These are phyloP conservation scores for Amanita rubescens DNA, from an alignment of 768 basidiomycete genomes.

Conservation along the genomic window DNA sequence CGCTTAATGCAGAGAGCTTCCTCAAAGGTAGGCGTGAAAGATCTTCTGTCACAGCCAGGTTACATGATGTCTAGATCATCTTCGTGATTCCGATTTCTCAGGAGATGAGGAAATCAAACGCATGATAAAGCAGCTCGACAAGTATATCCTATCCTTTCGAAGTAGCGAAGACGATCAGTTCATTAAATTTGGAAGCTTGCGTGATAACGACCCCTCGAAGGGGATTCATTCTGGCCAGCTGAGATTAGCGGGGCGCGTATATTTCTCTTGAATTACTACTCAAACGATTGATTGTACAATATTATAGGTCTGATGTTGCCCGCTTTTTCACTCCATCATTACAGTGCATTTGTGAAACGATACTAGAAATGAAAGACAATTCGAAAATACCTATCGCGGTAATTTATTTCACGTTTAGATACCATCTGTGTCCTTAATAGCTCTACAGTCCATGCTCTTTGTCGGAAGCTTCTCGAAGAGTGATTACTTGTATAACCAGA, in stretches of 20 bases:
- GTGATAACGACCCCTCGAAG: constrained; percentile 26
- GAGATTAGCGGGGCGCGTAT: constrained; percentile 23
- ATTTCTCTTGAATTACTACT: background rate
- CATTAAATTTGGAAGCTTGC: constrained; percentile 27
- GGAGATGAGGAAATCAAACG: constrained; percentile 24
- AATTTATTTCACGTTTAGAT: background rate
- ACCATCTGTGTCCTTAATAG: no score
- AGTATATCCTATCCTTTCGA: constrained; percentile 29
- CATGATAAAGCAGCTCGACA: constrained; percentile 34
- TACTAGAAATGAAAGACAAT: background rate
- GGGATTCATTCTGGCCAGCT: background rate
- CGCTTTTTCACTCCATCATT: constrained; percentile 16
- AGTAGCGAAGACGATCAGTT: constrained; percentile 26
- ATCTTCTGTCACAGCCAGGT: background rate
- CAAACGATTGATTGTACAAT: background rate
- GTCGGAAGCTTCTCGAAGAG: constrained; percentile 43
- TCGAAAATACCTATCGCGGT: background rate
- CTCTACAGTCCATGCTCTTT: constrained; percentile 26
- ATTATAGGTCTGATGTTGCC: constrained; percentile 10
- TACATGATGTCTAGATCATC: constrained; percentile 19
- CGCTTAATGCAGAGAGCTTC: constrained; percentile 23
- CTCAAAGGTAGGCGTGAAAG: constrained; percentile 21
- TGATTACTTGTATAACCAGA: constrained; percentile 31
- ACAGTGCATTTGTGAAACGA: constrained; percentile 8
- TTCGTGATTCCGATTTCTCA: constrained; percentile 27